These are phyloP conservation scores for Russula sp. DNA, from an alignment of 768 basidiomycete species.

Conservation along the genomic window DNA sequence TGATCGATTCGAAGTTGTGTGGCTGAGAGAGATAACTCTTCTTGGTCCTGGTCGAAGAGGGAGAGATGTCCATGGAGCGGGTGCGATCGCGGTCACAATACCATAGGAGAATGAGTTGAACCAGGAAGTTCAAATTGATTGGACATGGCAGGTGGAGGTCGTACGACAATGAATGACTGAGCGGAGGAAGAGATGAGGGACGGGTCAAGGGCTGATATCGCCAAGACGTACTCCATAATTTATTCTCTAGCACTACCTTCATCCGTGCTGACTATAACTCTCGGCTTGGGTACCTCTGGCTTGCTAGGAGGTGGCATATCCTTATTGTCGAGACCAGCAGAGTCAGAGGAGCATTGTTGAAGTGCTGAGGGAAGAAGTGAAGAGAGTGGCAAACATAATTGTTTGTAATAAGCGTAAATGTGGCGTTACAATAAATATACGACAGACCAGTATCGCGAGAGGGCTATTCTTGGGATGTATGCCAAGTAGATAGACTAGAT, in stretches of 20 bases:
- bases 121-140: conserved; percentile 85
- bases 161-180: conserved; percentile 87
- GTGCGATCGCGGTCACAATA: conserved; percentile 34
- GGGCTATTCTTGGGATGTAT: neutral
- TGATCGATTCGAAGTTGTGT: conserved; percentile 47
- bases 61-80: conserved; percentile 39
- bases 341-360: conserved; percentile 14
- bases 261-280: conserved; percentile 19
- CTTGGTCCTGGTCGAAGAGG: conserved; percentile 27
- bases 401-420: no score
- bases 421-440: no score
- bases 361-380: conserved; percentile 17
- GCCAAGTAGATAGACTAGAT: neutral
- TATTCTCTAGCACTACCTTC: conserved; percentile 32
- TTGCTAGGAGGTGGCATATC: neutral
- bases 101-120: conserved; percentile 79
- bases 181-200: neutral
- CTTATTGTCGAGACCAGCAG: neutral
- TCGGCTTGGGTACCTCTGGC: neutral
- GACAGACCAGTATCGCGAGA: neutral
- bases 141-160: conserved; percentile 78
- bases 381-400: no score
- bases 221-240: conserved; percentile 40
- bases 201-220: neutral
- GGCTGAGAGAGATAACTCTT: conserved; percentile 29